Evolutionary conservation across 257 asterid species (phyloP).

Genomic region (Solanum pimpinellifolium): DNA sequence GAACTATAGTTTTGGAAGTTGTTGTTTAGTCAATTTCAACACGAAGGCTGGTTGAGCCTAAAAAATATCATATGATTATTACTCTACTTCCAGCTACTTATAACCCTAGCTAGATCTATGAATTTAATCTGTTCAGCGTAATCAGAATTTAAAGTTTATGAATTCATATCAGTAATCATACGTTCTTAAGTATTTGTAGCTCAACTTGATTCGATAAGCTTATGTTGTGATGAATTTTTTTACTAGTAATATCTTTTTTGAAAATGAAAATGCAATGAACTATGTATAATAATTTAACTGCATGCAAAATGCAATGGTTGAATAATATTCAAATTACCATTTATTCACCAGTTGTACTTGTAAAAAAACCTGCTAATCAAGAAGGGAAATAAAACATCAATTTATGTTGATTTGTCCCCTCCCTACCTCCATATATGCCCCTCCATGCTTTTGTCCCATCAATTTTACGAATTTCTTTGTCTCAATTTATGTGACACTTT

Average conservation of each 20-base stretch:
- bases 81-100: background rate
- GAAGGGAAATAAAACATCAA: background rate
- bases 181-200: background rate
- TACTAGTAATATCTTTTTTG: too few species aligned
- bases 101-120: background rate
- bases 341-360: background rate
- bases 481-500: too few species aligned
- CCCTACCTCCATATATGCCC: background rate
- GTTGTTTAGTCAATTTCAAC: slow-evolving; percentile 7
- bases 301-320: background rate
- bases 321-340: background rate
- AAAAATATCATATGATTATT: background rate
- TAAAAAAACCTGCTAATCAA: background rate
- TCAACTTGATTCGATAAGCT: background rate
- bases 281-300: background rate
- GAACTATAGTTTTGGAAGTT: background rate
- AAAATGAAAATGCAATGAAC: background rate
- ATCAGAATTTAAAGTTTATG: background rate
- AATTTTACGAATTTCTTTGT: background rate
- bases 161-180: too few species aligned
- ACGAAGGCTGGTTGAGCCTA: background rate
- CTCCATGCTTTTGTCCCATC: background rate
- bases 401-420: background rate
- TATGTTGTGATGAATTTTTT: background rate
- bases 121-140: background rate